phyloP scores from a whole-genome alignment of 371 early-diverging fungal genomes.

The Apophysomyces trapeziformis region DNA sequence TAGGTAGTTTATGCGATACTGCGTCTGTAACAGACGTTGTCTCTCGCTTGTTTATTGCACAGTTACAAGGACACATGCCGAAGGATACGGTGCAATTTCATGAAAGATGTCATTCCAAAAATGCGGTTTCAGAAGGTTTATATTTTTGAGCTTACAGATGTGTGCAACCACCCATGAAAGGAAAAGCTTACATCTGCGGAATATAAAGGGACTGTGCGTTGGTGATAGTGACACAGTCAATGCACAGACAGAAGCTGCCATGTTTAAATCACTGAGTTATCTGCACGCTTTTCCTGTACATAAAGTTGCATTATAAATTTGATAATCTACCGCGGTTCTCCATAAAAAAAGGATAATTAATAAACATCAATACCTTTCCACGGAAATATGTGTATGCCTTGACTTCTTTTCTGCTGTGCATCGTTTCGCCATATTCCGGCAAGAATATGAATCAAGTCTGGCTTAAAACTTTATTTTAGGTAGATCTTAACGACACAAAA shows the following conservation, averaged over 20 bases:
- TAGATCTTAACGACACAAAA: too few relatives aligned
- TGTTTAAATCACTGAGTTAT: too few relatives aligned
- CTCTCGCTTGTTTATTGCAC: background rate
- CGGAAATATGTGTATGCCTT: background rate
- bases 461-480: too few relatives aligned
- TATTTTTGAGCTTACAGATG: background rate
- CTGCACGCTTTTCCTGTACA: too few relatives aligned
- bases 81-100: background rate
- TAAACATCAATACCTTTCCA: background rate
- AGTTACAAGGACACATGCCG: background rate
- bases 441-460: too few relatives aligned
- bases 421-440: too few relatives aligned
- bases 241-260: background rate
- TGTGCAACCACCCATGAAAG: background rate
- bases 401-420: background rate
- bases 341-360: too few relatives aligned
- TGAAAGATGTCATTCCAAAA: background rate
- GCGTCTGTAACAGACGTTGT: too few relatives aligned
- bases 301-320: too few relatives aligned
- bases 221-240: background rate
- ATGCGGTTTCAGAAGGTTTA: constrained; percentile 2
- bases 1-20: too few relatives aligned
- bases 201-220: background rate
- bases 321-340: too few relatives aligned
- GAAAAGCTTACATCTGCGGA: background rate